phyloP scores from a whole-genome alignment of 768 basidiomycete species.

The Rhizopogon sp. region DNA sequence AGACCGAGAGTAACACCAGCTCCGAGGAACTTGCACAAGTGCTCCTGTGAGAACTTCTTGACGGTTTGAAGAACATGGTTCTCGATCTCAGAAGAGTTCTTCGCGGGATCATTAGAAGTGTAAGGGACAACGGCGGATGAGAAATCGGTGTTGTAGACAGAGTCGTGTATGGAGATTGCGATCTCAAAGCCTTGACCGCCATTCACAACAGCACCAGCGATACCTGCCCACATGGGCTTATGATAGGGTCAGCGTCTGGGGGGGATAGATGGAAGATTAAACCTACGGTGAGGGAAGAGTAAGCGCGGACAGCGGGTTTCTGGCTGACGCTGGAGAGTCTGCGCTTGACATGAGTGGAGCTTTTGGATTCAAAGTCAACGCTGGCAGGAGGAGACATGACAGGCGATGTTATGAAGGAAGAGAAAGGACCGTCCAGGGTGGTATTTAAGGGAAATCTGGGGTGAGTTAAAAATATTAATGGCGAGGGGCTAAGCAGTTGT shows the following conservation, averaged over 20 bases:
- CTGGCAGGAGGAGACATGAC: constrained; percentile 44
- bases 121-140: constrained; percentile 53
- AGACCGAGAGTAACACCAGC: constrained; percentile 72
- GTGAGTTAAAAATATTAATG: constrained; percentile 3
- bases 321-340: constrained; percentile 57
- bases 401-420: constrained; percentile 14
- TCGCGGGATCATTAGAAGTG: constrained; percentile 43
- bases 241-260: constrained; percentile 12
- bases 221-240: constrained; percentile 87
- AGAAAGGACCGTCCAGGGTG: constrained; percentile 14
- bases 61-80: constrained; percentile 58
- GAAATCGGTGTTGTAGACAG: constrained; percentile 81
- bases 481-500: constrained; percentile 3
- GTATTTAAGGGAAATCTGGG: constrained; percentile 27
- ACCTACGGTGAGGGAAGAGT: constrained; percentile 64
- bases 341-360: constrained; percentile 59
- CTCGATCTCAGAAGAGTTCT: constrained; percentile 59
- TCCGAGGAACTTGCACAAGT: constrained; percentile 84
- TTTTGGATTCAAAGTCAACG: constrained; percentile 53
- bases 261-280: neutral
- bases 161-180: constrained; percentile 79
- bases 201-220: constrained; percentile 59
- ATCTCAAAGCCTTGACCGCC: constrained; percentile 62
- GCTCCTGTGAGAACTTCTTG: constrained; percentile 67
- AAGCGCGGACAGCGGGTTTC: constrained; percentile 53